Conservation (phyloP, 108 stramenopile species). For the Nitzschia sp. region DNA sequence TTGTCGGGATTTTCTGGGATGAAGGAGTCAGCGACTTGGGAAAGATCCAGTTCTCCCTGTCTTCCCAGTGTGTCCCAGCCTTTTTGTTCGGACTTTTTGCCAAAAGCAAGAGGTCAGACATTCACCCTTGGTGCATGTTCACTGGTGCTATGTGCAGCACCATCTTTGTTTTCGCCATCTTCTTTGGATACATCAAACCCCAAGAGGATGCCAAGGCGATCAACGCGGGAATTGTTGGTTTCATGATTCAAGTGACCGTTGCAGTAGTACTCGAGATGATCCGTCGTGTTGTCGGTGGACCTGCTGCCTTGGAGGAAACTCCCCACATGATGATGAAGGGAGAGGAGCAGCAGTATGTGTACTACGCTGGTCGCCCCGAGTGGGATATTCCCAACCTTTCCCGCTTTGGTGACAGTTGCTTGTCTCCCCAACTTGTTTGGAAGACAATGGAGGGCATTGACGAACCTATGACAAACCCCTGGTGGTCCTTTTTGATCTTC, state of each 20-base stretch:
- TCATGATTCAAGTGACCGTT: slow-evolving; percentile 6
- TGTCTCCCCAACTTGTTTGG: slow-evolving; percentile 14
- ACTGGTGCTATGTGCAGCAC: not conserved
- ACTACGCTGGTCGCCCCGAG: slow-evolving; percentile 9
- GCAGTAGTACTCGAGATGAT: not conserved
- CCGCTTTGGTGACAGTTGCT: slow-evolving; percentile 18
- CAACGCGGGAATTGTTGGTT: slow-evolving; percentile 11
- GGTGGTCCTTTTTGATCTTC: slow-evolving; percentile 10
- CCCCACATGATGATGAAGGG: not conserved
- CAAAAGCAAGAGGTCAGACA: slow-evolving; percentile 3
- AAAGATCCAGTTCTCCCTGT: slow-evolving; percentile 19
- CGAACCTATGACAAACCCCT: slow-evolving; percentile 10
- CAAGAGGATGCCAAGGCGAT: not conserved
- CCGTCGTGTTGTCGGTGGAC: not conserved
- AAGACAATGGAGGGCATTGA: slow-evolving; percentile 25
- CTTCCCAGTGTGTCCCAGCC: slow-evolving; percentile 17
- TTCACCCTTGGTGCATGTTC: slow-evolving; percentile 13
- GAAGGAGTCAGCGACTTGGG: slow-evolving; percentile 14
- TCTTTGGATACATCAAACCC: slow-evolving; percentile 6
- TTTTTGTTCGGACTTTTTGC: slow-evolving; percentile 30
- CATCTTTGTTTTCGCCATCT: slow-evolving; percentile 3
- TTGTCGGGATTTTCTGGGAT: slow-evolving; percentile 14
- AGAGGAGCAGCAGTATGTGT: not conserved
- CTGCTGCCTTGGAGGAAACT: not conserved
- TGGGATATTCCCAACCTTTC: slow-evolving; percentile 21